Evolutionary conservation across 805 yeast genomes (phyloP).

Genomic region (Clavispora phyllophila): DNA sequence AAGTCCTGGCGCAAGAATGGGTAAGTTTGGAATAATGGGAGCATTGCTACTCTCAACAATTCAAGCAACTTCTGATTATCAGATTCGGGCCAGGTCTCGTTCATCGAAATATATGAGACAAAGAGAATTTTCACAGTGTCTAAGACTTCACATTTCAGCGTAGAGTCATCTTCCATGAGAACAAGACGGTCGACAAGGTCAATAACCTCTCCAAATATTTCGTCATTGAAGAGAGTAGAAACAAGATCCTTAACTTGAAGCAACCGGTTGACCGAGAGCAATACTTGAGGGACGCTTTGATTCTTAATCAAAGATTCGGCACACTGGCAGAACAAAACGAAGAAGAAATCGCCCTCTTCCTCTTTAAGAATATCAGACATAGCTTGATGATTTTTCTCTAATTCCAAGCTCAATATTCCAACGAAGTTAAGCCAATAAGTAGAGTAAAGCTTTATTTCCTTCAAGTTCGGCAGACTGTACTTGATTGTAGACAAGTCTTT

Average conservation of each 20-base stretch:
- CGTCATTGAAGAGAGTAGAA: slow-evolving; percentile 57
- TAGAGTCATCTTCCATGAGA: slow-evolving; percentile 54
- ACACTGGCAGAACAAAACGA: slow-evolving; percentile 79
- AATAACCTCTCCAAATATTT: slow-evolving; percentile 67
- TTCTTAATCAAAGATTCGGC: slow-evolving; percentile 60
- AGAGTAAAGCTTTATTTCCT: slow-evolving; percentile 46
- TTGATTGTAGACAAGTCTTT: slow-evolving; percentile 69
- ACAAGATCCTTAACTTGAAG: slow-evolving; percentile 54
- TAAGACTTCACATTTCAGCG: slow-evolving; percentile 51
- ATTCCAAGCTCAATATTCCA: slow-evolving; percentile 64
- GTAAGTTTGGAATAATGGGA: slow-evolving; percentile 53
- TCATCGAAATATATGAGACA: slow-evolving; percentile 16
- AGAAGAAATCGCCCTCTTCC: slow-evolving; percentile 63
- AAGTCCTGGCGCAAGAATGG: slow-evolving; percentile 54
- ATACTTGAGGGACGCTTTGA: slow-evolving; percentile 45
- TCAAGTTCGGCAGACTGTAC: slow-evolving; percentile 41
- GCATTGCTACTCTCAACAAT: slow-evolving; percentile 61
- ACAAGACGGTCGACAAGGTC: slow-evolving; percentile 72
- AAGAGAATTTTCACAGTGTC: slow-evolving; percentile 30
- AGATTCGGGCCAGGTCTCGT: slow-evolving; percentile 23
- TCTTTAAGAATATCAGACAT: slow-evolving; percentile 47
- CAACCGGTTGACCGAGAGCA: slow-evolving; percentile 45
- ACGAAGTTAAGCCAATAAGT: slow-evolving; percentile 73
- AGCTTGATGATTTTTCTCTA: slow-evolving; percentile 44
- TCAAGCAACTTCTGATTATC: slow-evolving; percentile 59